A percentile compares a stretch with the other conserved stretches of the same genome.
phyloP scores from a whole-genome alignment of 345 rosid genomes.

The Aquilaria malaccensis region DNA sequence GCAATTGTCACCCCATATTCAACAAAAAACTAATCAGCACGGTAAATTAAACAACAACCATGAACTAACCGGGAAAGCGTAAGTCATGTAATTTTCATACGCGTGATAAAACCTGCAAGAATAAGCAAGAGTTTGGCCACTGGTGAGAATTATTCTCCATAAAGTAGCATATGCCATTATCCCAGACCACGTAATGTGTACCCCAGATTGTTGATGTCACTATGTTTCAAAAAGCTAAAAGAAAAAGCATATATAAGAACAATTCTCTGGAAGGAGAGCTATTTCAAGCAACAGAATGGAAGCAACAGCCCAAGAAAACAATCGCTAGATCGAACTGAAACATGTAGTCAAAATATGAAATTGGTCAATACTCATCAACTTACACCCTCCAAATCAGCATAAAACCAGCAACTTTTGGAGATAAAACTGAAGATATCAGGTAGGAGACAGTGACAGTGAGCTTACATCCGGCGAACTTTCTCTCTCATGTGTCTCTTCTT shows the following conservation, averaged over 20 bases:
- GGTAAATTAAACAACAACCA: slow-evolving; percentile 2
- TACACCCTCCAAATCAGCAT: slow-evolving; percentile 1
- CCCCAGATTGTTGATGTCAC: neutral
- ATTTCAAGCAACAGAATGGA: neutral
- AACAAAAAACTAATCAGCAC: slow-evolving; percentile 1
- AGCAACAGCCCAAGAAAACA: neutral
- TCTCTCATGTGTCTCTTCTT: slow-evolving; percentile 67
- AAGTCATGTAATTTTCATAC: slow-evolving; percentile 77
- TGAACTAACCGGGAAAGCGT: slow-evolving; percentile 83
- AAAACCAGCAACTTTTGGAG: neutral
- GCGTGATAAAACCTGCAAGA: slow-evolving; percentile 88
- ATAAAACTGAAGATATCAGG: neutral
- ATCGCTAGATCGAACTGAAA: too few species aligned
- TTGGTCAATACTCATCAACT: neutral
- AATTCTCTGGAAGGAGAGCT: neutral
- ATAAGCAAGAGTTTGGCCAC: neutral
- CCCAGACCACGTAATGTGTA: neutral
- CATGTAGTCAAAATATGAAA: slow-evolving; percentile 1
- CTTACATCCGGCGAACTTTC: slow-evolving; percentile 83
- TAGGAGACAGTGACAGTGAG: neutral
- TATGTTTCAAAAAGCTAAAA: neutral
- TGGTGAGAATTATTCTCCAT: neutral
- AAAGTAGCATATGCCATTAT: neutral
- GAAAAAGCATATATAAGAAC: too few species aligned
- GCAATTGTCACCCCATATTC: slow-evolving; percentile 6